Conservation (phyloP, 768 basidiomycete genomes). For the Leccinum boreale region DNA sequence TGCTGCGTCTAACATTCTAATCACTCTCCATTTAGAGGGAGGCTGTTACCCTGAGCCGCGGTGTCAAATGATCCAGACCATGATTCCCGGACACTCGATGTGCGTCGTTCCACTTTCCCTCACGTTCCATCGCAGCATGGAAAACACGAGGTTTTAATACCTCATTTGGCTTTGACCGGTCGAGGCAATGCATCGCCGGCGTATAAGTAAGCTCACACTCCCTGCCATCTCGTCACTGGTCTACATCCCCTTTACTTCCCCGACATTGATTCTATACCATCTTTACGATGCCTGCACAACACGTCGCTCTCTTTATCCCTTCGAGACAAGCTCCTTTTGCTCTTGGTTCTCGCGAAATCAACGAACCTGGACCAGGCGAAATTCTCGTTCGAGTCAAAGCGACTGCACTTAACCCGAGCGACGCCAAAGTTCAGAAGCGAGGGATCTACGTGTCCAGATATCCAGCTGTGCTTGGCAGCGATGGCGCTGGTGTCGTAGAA, state of each 20-base stretch:
- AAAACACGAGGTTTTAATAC: conserved; percentile 35
- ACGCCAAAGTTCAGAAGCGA: conserved; percentile 48
- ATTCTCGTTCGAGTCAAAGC: conserved; percentile 47
- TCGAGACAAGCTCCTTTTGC: conserved; percentile 35
- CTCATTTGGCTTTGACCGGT: conserved; percentile 20
- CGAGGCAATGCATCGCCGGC: conserved; percentile 29
- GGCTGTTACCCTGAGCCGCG: conserved; percentile 33
- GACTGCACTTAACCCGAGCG: conserved; percentile 50
- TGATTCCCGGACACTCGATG: conserved; percentile 27
- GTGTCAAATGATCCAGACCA: conserved; percentile 31
- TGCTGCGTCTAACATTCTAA: conserved; percentile 29
- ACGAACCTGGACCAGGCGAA: conserved; percentile 44
- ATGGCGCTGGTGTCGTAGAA: conserved; percentile 50
- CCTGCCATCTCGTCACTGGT: conserved; percentile 19
- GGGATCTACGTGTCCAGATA: conserved; percentile 38
- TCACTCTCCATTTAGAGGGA: conserved; percentile 28
- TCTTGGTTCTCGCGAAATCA: conserved; percentile 34
- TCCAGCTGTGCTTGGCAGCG: conserved; percentile 47
- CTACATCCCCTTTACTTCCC: conserved; percentile 12
- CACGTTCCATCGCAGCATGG: conserved; percentile 30
- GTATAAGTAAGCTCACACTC: conserved; percentile 27
- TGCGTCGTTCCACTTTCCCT: conserved; percentile 24
- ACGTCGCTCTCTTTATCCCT: conserved; percentile 31
- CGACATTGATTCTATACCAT: conserved; percentile 4
- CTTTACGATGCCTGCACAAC: conserved; percentile 24